Evolutionary conservation across 352 stramenopile genomes (phyloP).

Genomic region (Phytophthora crassamura): DNA sequence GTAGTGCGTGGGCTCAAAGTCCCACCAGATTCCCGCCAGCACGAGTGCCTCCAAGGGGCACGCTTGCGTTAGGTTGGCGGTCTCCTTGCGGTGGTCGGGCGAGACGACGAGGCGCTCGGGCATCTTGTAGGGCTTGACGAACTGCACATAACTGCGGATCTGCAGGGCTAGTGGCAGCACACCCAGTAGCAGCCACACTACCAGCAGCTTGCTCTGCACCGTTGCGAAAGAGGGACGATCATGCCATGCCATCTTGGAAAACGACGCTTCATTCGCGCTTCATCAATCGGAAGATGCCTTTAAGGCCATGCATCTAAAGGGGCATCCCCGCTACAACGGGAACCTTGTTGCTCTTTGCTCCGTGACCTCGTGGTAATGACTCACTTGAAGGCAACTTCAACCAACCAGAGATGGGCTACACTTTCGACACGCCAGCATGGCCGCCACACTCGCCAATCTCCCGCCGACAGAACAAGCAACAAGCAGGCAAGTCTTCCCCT

Average conservation of each 20-base stretch:
- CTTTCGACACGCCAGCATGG: background rate
- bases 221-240: background rate
- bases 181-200: background rate
- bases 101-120: background rate
- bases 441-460: constrained; percentile 11
- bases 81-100: background rate
- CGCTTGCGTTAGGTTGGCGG: background rate
- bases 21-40: constrained; percentile 23
- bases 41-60: constrained; percentile 16
- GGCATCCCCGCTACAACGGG: too few species aligned
- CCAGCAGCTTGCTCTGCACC: background rate
- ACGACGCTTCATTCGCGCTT: too few species aligned
- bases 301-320: too few species aligned
- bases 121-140: background rate
- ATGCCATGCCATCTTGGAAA: background rate
- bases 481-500: background rate
- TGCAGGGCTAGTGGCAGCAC: constrained; percentile 3
- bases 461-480: constrained; percentile 3
- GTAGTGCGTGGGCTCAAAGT: constrained; percentile 28
- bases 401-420: constrained; percentile 22
- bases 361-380: too few species aligned
- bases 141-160: background rate
- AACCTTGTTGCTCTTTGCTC: too few species aligned
- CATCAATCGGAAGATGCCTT: too few species aligned
- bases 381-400: constrained; percentile 21